phyloP scores from a whole-genome alignment of 2,329 filamentous ascomycete species.

The Aureobasidium subglaciale region DNA sequence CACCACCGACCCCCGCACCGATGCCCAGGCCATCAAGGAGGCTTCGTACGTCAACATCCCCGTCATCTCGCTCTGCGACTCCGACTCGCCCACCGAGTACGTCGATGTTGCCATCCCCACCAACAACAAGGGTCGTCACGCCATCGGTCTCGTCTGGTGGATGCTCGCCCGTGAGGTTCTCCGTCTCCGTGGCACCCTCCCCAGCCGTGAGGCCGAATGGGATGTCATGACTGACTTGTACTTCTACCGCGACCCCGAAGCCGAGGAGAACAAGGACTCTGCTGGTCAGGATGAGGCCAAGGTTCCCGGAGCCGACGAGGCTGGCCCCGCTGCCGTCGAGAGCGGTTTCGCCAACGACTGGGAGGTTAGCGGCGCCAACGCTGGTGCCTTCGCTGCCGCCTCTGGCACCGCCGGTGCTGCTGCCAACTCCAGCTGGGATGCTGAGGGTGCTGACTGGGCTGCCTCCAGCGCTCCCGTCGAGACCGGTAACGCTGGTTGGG shows the following conservation, averaged over 20 bases:
- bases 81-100: constrained; percentile 98
- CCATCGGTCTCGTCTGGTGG: constrained; percentile 99
- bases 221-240: constrained; percentile 99
- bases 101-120: constrained; percentile 99
- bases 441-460: constrained; percentile 63
- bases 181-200: constrained; percentile 93
- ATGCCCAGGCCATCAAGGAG: constrained; percentile 99
- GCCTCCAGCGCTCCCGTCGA: constrained; percentile 44
- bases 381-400: constrained; percentile 61
- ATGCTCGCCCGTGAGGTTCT: constrained; percentile 99
- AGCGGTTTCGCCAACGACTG: constrained; percentile 76
- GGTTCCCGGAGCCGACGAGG: constrained; percentile 76
- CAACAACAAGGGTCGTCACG: constrained; percentile 99
- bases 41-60: constrained; percentile 99
- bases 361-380: constrained; percentile 64
- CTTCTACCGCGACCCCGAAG: constrained; percentile 99
- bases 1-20: constrained; percentile 98
- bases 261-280: constrained; percentile 95
- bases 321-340: constrained; percentile 70
- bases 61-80: constrained; percentile 98
- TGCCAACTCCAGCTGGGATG: constrained; percentile 58
- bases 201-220: constrained; percentile 94
- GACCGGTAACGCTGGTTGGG: constrained; percentile 48
- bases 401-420: constrained; percentile 48
- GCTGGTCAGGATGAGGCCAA: constrained; percentile 77